Conservation (phyloP, 495 filamentous ascomycete species). For the Pyrenopolyporus hunteri region DNA sequence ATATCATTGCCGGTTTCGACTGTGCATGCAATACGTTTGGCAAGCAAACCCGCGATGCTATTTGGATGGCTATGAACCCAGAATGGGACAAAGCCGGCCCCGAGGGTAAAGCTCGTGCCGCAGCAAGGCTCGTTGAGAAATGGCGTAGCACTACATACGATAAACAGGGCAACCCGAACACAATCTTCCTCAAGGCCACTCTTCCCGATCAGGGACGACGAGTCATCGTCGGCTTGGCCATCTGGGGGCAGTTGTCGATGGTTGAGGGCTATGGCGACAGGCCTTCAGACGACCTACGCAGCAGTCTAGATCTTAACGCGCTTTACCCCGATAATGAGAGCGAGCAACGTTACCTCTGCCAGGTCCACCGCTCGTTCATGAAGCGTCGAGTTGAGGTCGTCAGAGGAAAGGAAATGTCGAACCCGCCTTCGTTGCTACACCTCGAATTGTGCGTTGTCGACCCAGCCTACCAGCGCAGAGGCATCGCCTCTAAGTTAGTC, state of each 20-base stretch:
- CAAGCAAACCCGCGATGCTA: conserved; percentile 45
- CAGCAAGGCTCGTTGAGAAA: conserved; percentile 39
- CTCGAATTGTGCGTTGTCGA: conserved; percentile 51
- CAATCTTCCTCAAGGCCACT: conserved; percentile 53
- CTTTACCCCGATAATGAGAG: conserved; percentile 46
- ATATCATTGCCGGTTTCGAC: conserved; percentile 26
- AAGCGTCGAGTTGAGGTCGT: conserved; percentile 43
- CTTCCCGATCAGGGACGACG: conserved; percentile 35
- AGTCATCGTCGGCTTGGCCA: conserved; percentile 48
- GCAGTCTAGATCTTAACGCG: conserved; percentile 34
- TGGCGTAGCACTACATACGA: conserved; percentile 41
- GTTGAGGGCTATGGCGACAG: conserved; percentile 48
- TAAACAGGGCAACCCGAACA: conserved; percentile 48
- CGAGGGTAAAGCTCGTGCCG: conserved; percentile 39
- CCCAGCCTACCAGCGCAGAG: conserved; percentile 48
- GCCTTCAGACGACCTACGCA: conserved; percentile 34
- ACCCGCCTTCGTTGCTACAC: conserved; percentile 45
- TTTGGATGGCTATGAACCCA: conserved; percentile 53
- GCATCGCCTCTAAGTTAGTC: conserved; percentile 47
- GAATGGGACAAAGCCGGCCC: conserved; percentile 48
- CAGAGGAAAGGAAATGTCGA: conserved; percentile 33
- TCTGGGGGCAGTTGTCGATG: conserved; percentile 45
- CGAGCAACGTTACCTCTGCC: conserved; percentile 48
- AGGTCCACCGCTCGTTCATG: conserved; percentile 41
- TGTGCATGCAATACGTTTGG: conserved; percentile 47